Conservation (phyloP, 148 eudicot species). For the Chenopodium formosanum region DNA sequence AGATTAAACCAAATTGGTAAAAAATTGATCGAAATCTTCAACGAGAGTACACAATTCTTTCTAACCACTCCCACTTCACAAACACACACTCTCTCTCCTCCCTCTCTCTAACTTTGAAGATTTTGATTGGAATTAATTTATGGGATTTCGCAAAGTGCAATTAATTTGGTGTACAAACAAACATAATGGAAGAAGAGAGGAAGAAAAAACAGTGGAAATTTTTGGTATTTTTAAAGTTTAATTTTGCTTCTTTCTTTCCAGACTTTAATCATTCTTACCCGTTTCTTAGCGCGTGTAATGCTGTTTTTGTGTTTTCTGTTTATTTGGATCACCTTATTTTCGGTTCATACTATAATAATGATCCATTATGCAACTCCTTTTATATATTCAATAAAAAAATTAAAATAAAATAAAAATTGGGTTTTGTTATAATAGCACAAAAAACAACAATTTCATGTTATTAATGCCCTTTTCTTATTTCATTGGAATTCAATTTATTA, state of each 20-base stretch:
- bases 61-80: background rate
- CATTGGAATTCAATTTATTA: too few relatives aligned
- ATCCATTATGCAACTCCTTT: too few relatives aligned
- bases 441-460: too few relatives aligned
- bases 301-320: background rate
- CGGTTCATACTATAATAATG: too few relatives aligned
- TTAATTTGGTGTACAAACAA: background rate
- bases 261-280: background rate
- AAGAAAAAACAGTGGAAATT: slow-evolving; percentile 1
- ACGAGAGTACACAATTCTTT: background rate
- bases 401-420: too few relatives aligned
- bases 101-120: background rate
- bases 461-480: too few relatives aligned
- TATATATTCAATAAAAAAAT: too few relatives aligned
- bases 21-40: background rate
- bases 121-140: background rate
- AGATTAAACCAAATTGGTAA: too few relatives aligned
- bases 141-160: background rate
- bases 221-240: background rate
- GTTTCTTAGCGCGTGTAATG: background rate
- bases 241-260: slow-evolving; percentile 5
- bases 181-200: background rate
- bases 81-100: background rate
- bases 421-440: too few relatives aligned
- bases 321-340: too few relatives aligned